These are phyloP conservation scores for Lactarius quietus DNA, from an alignment of 768 basidiomycete genomes.

Conservation along the genomic window DNA sequence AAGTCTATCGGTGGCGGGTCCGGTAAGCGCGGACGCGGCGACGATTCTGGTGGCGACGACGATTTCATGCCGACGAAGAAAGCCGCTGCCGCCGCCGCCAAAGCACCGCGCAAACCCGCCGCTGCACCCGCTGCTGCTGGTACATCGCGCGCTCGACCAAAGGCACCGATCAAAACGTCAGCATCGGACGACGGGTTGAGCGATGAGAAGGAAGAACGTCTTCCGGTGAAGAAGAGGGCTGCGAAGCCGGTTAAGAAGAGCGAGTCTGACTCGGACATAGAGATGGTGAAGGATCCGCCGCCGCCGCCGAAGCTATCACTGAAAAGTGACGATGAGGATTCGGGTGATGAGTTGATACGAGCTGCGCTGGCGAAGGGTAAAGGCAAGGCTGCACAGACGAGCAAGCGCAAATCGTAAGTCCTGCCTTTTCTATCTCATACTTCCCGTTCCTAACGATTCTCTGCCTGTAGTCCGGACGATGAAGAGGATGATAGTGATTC, in stretches of 20 bases:
- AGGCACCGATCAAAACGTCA: constrained; percentile 31
- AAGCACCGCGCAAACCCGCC: constrained; percentile 32
- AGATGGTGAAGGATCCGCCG: constrained; percentile 30
- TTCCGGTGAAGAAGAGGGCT: constrained; percentile 24
- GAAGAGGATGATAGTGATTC: constrained; percentile 7
- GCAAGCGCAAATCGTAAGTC: constrained; percentile 68
- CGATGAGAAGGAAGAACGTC: constrained; percentile 11
- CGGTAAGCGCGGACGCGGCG: constrained; percentile 37
- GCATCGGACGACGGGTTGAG: constrained; percentile 26
- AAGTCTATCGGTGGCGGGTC: constrained; percentile 40
- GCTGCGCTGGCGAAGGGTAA: constrained; percentile 39
- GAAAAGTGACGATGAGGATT: constrained; percentile 38
- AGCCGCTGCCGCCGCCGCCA: constrained; percentile 38
- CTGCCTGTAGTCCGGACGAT: background rate
- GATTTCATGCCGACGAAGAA: constrained; percentile 52
- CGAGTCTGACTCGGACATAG: constrained; percentile 33
- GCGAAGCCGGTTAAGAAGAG: constrained; percentile 26
- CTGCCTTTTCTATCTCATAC: background rate
- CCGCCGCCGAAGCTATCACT: constrained; percentile 25
- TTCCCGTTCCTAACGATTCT: background rate
- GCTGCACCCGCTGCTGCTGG: constrained; percentile 31
- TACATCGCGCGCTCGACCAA: constrained; percentile 33
- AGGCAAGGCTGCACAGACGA: constrained; percentile 40
- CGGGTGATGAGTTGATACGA: constrained; percentile 35
- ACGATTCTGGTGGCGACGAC: constrained; percentile 45